These are phyloP conservation scores for Tulasnella sp. DNA, from an alignment of 768 basidiomycete genomes.

Conservation along the genomic window DNA sequence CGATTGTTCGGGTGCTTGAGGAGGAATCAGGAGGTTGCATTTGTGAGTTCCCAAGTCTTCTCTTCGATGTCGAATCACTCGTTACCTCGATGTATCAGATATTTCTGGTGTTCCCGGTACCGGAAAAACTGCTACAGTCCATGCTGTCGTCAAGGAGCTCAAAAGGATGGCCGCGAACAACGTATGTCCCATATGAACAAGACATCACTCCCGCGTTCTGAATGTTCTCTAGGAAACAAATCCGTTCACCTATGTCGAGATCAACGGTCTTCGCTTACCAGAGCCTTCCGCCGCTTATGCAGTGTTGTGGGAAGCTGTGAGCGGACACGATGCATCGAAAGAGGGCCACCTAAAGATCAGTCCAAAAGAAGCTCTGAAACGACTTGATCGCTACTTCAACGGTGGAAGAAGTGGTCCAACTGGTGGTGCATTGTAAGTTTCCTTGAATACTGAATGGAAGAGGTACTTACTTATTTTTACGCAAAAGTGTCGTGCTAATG, in stretches of 20 bases:
- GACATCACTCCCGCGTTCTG: background rate
- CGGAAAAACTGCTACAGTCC: conserved; percentile 96
- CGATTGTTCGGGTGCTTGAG: conserved; percentile 74
- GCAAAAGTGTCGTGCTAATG: conserved; percentile 80
- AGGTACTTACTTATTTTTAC: background rate
- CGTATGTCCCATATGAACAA: conserved; percentile 32
- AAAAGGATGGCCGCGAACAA: conserved; percentile 75
- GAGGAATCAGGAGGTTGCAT: conserved; percentile 92
- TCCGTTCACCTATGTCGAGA: conserved; percentile 93
- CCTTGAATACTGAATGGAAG: conserved; percentile 11
- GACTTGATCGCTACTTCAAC: conserved; percentile 66
- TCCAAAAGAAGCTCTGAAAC: conserved; percentile 70
- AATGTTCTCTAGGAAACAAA: conserved; percentile 56
- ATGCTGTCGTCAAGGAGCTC: conserved; percentile 79
- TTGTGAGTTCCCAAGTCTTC: conserved; percentile 42
- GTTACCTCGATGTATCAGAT: conserved; percentile 41
- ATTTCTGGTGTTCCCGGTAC: conserved; percentile 98
- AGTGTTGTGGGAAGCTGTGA: conserved; percentile 87
- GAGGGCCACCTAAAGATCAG: conserved; percentile 54
- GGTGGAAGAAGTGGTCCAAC: conserved; percentile 58
- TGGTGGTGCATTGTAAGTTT: conserved; percentile 71
- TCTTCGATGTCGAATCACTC: background rate
- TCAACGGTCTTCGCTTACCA: conserved; percentile 88
- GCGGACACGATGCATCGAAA: conserved; percentile 52
- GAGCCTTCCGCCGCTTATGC: conserved; percentile 88